These are phyloP conservation scores for Talaromyces albobiverticillius DNA, from an alignment of 2,329 filamentous ascomycete genomes.

Conservation along the genomic window DNA sequence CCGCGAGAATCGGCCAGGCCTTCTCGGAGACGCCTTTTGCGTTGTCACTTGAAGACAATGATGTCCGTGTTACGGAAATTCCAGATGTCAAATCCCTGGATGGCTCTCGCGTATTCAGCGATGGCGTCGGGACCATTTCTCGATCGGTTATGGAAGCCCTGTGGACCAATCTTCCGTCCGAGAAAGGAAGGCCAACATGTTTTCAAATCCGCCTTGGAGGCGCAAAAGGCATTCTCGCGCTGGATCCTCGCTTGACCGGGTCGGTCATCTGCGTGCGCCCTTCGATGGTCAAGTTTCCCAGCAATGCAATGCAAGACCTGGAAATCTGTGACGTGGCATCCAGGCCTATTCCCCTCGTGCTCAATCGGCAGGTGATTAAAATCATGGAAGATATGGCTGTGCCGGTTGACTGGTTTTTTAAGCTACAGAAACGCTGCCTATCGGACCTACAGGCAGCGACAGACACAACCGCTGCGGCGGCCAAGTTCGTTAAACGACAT, in stretches of 20 bases:
- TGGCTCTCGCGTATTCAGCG: constrained; percentile 64
- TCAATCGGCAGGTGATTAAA: no score
- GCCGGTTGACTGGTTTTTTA: constrained; percentile 56
- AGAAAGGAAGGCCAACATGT: constrained; percentile 55
- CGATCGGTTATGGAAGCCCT: constrained; percentile 55
- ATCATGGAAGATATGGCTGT: constrained; percentile 76
- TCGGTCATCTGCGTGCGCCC: no score
- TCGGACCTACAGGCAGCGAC: constrained; percentile 59
- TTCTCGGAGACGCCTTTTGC: constrained; percentile 72
- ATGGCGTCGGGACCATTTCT: constrained; percentile 75
- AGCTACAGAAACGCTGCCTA: constrained; percentile 61
- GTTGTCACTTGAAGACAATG: constrained; percentile 43
- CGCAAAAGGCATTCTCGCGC: constrained; percentile 73
- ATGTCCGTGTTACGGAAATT: constrained; percentile 19
- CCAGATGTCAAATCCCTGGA: constrained; percentile 27
- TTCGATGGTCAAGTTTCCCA: no score
- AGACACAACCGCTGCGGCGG: constrained; percentile 58
- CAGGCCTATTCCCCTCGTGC: no score
- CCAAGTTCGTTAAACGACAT: constrained; percentile 62
- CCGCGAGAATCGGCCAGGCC: constrained; percentile 60
- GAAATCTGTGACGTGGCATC: no score
- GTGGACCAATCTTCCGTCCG: constrained; percentile 52
- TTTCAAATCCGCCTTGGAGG: constrained; percentile 72
- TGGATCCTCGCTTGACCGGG: constrained; percentile 62
- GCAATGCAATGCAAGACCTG: no score